These are phyloP conservation scores for Zostera marina DNA, from an alignment of 116 monocot genomes.

Conservation along the genomic window DNA sequence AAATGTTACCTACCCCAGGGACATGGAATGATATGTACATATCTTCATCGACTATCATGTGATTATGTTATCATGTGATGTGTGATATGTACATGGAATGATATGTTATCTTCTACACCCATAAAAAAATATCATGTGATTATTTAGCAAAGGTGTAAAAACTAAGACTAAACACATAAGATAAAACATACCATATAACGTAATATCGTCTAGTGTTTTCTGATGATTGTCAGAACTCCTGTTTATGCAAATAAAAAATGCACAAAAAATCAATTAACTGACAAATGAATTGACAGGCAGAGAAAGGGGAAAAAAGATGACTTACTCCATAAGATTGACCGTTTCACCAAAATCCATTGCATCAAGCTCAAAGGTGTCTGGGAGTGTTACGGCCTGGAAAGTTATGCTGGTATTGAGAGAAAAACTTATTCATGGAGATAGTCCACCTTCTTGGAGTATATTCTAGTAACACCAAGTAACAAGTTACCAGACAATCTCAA, in stretches of 20 bases:
- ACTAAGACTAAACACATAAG: background rate
- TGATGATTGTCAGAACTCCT: constrained; percentile 48
- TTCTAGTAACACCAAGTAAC: constrained; percentile 60
- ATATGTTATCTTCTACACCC: too few relatives aligned
- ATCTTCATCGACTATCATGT: constrained; percentile 20
- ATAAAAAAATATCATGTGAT: background rate
- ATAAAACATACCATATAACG: constrained; percentile 29
- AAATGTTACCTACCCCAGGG: constrained; percentile 28
- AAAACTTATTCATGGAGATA: constrained; percentile 45
- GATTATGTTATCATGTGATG: too few relatives aligned
- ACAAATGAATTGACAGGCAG: background rate
- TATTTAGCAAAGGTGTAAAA: background rate
- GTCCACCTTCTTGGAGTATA: constrained; percentile 88
- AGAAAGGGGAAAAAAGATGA: too few relatives aligned
- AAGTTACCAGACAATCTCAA: constrained; percentile 79
- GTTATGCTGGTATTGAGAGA: constrained; percentile 31
- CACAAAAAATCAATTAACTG: background rate
- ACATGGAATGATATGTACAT: constrained; percentile 33
- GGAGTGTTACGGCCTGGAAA: constrained; percentile 57
- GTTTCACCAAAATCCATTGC: constrained; percentile 40
- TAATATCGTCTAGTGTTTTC: constrained; percentile 51
- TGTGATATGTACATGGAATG: too few relatives aligned
- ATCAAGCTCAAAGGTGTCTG: constrained; percentile 64
- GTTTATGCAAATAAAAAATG: background rate
- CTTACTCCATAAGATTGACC: constrained; percentile 23